Base-by-base conservation (phyloP, 768 basidiomycete species). In the Hygrophorus russula region DNA sequence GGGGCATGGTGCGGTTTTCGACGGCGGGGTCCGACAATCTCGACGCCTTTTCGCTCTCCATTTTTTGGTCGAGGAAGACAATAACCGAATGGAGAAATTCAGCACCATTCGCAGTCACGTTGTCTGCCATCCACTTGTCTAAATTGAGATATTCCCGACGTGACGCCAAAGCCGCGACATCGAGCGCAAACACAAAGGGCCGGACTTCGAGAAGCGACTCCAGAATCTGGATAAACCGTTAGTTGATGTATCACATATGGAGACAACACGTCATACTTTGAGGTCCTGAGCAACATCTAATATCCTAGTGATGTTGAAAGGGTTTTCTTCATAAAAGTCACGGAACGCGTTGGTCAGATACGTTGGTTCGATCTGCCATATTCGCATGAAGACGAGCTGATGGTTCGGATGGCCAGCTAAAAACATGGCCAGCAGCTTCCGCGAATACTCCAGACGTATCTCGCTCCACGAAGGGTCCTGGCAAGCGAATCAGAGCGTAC, bases 201-300 rank as follows among this genome's bases (percentile, higher is more conserved):
- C 83, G 80, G 33, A 90, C 82, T 56, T 90, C 86, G 38, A 99
- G 73, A 15, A 99, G 70, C n/a, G 88, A 74, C 57, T 94, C 92
- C 38, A 98, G 71, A 48, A 96, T 92, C 87, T 91, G 50, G 9
- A 13, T n/a, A 39, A 15, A 46, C 43, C 47, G 48, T 17, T 36
- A 15, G 36, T 10, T 24, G 19, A 13, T 39, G 20, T 13, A 33
- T 36, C 13, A 9, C n/a, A 14, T 15, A n/a, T 13, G 35, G 28
- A 12, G 19, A 43, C 31, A 10, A 14, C 18, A 33, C 30, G 11
- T 59, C 72, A 51, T 56, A 84, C 92, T 70, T 94, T 93, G 46
- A 97, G 70, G 56, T 97, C 92, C 58, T 92, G 89, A 8, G 90
- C 92, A 19, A 97, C 86, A 55, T 99, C 96, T 40, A 98, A 67